Evolutionary conservation across 805 yeast genomes (phyloP), one percentile per base, ranked within the genome.

Genomic region (Starmerella vaccinii): DNA sequence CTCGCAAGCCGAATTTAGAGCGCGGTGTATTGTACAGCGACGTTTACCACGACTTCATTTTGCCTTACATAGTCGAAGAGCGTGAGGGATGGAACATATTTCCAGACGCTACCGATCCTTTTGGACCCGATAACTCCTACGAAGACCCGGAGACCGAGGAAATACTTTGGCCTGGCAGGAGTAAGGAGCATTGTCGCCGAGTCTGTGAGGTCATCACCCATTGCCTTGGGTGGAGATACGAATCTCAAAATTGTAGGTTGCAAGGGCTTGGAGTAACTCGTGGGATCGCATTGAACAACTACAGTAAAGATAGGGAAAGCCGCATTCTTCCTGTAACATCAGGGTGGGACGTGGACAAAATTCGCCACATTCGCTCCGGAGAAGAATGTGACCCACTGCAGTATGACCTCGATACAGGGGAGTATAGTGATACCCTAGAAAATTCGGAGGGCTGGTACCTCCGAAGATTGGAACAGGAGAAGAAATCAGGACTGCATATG

Each of bases 271-370:
- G 24, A 23, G 55, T 60, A 8, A 39, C 26, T 38, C 47, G 46
- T 5, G 65, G 64, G 12, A 33, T 8, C 5, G 49, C 50, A 26
- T 19, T 42, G 7, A 46, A 53, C 46, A 37, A 45, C 21, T 35
- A 50, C 23, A 30, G 40, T 18, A 29, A 15, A 18, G 52, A 50
- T 26, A 53, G 51, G n/a, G 51, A 49, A 13, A 24, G 38, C 6
- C 39, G 22, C 9, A 5, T 3, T 13, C 12, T 2, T 12, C 16
- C 46, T 4, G 47, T 60, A 3, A 55, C 50, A 15, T 57, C 67
- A 2, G 69, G 66, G 4, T 68, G 65, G 66, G 54, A 52, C 46
- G 39, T 65, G 10, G 69, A 67, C 27, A 55, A 66, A 16, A 66
- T 68, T 39, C 55, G 64, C 2, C 49, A 38, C n/a, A 29, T 56